Evolutionary conservation across 2,329 filamentous ascomycete genomes (phyloP).

Genomic region (Aspergillus caelatus): DNA sequence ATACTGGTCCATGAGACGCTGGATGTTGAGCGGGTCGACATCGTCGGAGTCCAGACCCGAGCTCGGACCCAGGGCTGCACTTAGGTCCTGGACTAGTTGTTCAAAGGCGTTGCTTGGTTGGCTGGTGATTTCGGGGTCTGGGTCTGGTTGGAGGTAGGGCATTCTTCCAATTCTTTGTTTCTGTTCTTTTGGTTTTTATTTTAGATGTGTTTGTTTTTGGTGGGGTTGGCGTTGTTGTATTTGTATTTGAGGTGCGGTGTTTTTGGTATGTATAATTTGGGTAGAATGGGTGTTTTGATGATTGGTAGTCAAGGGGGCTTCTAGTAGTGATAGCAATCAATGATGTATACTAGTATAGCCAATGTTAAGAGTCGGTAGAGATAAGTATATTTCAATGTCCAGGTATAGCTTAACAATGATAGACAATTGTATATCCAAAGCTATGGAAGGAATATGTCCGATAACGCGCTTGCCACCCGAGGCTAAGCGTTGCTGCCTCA

Average conservation of each 20-base stretch:
- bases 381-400: neutral
- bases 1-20: constrained; percentile 74
- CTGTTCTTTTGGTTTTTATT: neutral
- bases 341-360: neutral
- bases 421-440: neutral
- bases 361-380: neutral
- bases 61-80: constrained; percentile 72
- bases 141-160: constrained; percentile 35
- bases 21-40: constrained; percentile 73
- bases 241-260: neutral
- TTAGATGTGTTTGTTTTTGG: neutral
- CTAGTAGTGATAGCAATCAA: neutral
- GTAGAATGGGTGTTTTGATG: neutral
- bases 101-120: constrained; percentile 57
- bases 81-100: constrained; percentile 72
- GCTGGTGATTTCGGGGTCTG: constrained; percentile 9
- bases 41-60: constrained; percentile 82
- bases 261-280: neutral
- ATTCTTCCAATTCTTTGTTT: constrained; percentile 23
- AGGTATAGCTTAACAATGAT: neutral
- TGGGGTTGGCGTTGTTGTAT: neutral
- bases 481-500: constrained; percentile 25
- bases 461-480: constrained; percentile 16
- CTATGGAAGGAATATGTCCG: constrained; percentile 9
- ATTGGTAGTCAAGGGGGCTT: neutral